A percentile compares a stretch with the other conserved stretches of the same genome.
These are phyloP conservation scores for Agrocybe pediades DNA, from an alignment of 768 basidiomycete species.

Conservation along the genomic window DNA sequence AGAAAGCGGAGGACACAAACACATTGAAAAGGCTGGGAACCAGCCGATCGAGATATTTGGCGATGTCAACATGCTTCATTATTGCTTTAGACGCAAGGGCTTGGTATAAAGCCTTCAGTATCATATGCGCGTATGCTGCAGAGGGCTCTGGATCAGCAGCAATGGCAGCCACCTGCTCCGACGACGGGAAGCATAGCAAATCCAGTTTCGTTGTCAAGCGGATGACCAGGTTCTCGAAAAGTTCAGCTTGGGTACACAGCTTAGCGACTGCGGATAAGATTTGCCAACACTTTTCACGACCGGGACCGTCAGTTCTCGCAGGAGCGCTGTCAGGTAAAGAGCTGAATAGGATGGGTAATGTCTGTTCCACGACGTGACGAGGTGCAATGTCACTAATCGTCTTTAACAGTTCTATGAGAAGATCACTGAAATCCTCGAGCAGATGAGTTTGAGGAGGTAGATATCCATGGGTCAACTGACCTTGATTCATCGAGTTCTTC, in stretches of 20 bases:
- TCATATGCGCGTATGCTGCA: slow-evolving; percentile 86
- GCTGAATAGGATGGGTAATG: slow-evolving; percentile 79
- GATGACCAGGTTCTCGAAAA: slow-evolving; percentile 86
- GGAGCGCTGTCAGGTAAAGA: slow-evolving; percentile 73
- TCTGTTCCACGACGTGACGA: slow-evolving; percentile 67
- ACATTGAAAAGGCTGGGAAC: slow-evolving; percentile 73
- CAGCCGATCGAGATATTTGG: slow-evolving; percentile 78
- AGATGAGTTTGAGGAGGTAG: neutral
- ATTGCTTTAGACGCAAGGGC: slow-evolving; percentile 52
- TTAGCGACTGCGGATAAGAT: slow-evolving; percentile 67
- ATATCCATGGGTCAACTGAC: slow-evolving; percentile 26
- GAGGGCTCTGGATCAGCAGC: slow-evolving; percentile 52
- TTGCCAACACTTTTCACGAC: slow-evolving; percentile 68
- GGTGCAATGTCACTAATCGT: slow-evolving; percentile 62
- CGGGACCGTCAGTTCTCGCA: slow-evolving; percentile 46
- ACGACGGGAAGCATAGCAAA: slow-evolving; percentile 49
- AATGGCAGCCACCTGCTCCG: slow-evolving; percentile 8
- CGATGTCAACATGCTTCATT: slow-evolving; percentile 67
- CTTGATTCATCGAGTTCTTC: slow-evolving; percentile 59
- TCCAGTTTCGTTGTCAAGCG: slow-evolving; percentile 80
- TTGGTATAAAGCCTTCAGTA: slow-evolving; percentile 69
- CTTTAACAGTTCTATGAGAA: slow-evolving; percentile 62
- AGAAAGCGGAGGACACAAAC: slow-evolving; percentile 45
- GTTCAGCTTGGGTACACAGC: slow-evolving; percentile 69
- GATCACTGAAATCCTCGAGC: slow-evolving; percentile 42